Evolutionary conservation across 225 moss, liverwort and hornwort genomes (phyloP).

Genomic region (Pleurozium schreberi): DNA sequence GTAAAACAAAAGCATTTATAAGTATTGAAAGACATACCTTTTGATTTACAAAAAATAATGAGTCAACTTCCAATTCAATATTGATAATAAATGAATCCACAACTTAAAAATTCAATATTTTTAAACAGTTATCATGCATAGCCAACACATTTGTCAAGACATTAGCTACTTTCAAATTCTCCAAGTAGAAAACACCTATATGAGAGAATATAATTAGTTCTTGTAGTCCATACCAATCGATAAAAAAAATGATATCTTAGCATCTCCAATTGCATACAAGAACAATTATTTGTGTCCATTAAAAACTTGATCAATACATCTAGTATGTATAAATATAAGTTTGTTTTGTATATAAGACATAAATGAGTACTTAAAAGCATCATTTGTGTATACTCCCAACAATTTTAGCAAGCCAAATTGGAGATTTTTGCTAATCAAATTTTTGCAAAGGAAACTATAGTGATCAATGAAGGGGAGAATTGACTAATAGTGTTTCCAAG

Average conservation of each 20-base stretch:
- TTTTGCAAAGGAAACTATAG: background rate
- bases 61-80: background rate
- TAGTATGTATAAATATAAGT: background rate
- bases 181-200: background rate
- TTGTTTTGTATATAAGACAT: background rate
- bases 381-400: rapidly evolving
- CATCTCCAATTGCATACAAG: background rate
- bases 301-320: no score
- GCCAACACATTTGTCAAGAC: background rate
- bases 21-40: background rate
- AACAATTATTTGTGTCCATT: background rate
- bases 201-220: background rate
- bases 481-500: background rate
- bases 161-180: background rate
- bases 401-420: background rate
- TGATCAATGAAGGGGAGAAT: background rate
- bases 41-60: background rate
- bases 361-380: background rate
- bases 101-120: background rate
- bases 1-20: background rate
- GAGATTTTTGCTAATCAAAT: background rate
- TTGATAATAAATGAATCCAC: background rate
- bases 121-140: rapidly evolving
- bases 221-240: background rate
- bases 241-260: background rate